Conservation (phyloP, 305 asterid genomes). For the Solanum hybrid region DNA sequence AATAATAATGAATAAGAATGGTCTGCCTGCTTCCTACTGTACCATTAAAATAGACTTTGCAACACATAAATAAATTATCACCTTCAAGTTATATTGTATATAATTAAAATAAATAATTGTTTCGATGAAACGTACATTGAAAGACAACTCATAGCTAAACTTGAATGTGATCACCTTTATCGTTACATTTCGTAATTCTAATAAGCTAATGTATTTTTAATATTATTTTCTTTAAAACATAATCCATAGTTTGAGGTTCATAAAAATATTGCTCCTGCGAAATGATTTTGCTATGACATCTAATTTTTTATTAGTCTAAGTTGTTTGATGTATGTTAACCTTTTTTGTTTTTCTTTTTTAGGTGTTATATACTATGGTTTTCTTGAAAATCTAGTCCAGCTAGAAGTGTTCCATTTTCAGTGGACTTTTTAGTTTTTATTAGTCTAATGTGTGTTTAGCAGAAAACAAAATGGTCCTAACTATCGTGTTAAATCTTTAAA, state of each 20-base stretch:
- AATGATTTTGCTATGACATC: neutral
- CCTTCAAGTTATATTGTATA: neutral
- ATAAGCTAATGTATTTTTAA: neutral
- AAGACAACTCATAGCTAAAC: neutral
- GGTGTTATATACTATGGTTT: neutral
- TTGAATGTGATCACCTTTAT: neutral
- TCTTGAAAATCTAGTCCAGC: neutral
- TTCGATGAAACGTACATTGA: neutral
- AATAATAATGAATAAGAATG: neutral
- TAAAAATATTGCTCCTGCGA: neutral
- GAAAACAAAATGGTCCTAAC: neutral
- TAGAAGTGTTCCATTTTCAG: neutral
- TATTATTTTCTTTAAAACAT: neutral
- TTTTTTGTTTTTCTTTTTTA: neutral
- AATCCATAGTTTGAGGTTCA: neutral
- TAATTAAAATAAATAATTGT: neutral
- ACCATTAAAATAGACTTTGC: neutral
- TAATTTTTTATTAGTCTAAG: neutral
- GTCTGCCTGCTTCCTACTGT: neutral
- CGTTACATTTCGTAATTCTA: neutral
- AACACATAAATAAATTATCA: neutral
- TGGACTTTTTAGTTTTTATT: neutral
- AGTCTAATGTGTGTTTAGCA: neutral
- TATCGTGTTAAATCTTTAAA: neutral
- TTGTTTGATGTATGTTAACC: neutral